Conservation (phyloP, 2,329 filamentous ascomycete species). For the Daldinia sp. region DNA sequence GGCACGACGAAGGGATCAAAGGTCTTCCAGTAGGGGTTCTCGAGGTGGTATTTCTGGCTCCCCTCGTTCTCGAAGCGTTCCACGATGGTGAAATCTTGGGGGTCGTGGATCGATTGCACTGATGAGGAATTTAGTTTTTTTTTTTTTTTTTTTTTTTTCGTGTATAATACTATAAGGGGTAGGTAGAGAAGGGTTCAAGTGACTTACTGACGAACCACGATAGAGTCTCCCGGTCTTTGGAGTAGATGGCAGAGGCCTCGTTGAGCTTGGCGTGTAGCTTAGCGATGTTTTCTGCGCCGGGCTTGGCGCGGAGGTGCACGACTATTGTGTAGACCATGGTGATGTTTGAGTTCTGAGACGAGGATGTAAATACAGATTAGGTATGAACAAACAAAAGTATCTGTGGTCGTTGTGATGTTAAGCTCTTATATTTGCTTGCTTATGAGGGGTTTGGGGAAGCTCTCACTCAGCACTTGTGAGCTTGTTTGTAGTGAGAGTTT, state of each 20-base stretch:
- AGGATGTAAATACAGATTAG: background rate
- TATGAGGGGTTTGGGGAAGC: slow-evolving; percentile 1
- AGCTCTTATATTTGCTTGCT: background rate
- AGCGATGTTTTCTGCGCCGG: slow-evolving; percentile 70
- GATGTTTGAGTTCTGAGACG: background rate
- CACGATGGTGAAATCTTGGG: slow-evolving; percentile 78
- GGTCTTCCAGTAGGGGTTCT: slow-evolving; percentile 80
- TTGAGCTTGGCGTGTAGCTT: slow-evolving; percentile 79
- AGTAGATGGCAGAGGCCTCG: slow-evolving; percentile 80
- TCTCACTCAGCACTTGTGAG: background rate
- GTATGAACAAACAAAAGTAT: background rate
- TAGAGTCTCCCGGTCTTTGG: slow-evolving; percentile 76
- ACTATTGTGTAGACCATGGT: slow-evolving; percentile 76
- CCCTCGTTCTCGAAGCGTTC: slow-evolving; percentile 77
- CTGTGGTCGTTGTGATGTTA: background rate
- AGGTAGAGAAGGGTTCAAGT: no score
- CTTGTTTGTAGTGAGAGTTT: background rate
- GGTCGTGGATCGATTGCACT: slow-evolving; percentile 77
- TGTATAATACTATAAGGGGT: background rate
- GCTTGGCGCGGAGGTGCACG: slow-evolving; percentile 77
- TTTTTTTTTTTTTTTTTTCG: no score
- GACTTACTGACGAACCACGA: slow-evolving; percentile 74
- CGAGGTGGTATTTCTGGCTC: slow-evolving; percentile 72
- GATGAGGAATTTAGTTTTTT: background rate
- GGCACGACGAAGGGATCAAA: slow-evolving; percentile 81